phyloP scores from a whole-genome alignment of 1,284 basidiomycete genomes.

The Pseudozyma sp. region DNA sequence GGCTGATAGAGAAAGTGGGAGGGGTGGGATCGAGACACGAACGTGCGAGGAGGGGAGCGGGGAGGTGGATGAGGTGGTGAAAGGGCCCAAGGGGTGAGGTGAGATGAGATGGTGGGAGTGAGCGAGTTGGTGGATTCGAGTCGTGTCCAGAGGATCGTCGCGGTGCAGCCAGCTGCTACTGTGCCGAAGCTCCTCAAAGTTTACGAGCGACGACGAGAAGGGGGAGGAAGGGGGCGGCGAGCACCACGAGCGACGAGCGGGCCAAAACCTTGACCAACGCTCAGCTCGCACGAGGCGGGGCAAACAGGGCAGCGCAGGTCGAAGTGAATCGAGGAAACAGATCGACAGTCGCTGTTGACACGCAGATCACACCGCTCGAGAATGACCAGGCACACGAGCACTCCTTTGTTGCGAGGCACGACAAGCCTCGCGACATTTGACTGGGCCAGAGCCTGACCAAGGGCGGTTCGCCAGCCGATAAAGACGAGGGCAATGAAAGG shows the following conservation, averaged over 20 bases:
- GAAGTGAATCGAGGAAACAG: slow-evolving; percentile 2
- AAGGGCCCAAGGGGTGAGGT: not conserved
- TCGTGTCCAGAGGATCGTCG: slow-evolving; percentile 15
- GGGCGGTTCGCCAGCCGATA: not conserved
- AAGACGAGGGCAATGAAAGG: not conserved
- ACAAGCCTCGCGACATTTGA: too few species aligned
- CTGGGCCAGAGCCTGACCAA: too few species aligned
- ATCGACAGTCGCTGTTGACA: slow-evolving; percentile 3
- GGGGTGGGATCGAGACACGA: slow-evolving; percentile 7
- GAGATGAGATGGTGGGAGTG: slow-evolving; percentile 6
- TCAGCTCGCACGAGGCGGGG: not conserved
- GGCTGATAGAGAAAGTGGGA: slow-evolving; percentile 7
- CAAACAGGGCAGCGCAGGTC: not conserved
- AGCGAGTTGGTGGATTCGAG: not conserved
- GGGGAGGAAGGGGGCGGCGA: not conserved
- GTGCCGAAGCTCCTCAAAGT: not conserved
- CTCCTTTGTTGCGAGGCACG: not conserved
- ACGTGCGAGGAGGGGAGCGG: slow-evolving; percentile 16
- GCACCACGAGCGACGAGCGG: not conserved
- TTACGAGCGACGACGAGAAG: not conserved
- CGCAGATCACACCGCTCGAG: not conserved
- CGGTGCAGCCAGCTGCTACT: slow-evolving; percentile 3
- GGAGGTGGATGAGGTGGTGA: slow-evolving; percentile 3
- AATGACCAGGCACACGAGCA: slow-evolving; percentile 2
- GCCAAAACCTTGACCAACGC: not conserved